Conservation (phyloP, 164 flowering plant genomes). For the Magnolia officinalis region DNA sequence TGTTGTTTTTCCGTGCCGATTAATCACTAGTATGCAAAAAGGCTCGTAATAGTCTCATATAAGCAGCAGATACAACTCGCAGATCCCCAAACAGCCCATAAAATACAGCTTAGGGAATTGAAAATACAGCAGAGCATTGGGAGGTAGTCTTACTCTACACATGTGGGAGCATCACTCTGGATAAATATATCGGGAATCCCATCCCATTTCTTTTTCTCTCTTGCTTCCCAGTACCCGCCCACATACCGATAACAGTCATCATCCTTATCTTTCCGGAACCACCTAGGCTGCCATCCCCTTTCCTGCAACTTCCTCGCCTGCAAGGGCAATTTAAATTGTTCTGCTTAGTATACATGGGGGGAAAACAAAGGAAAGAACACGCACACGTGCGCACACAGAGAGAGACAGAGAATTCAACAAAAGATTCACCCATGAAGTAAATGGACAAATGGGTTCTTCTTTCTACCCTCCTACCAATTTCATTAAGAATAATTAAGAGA, state of each 20-base stretch:
- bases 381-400: too few species aligned
- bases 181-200: conserved; percentile 77
- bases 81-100: background rate
- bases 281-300: conserved; percentile 95
- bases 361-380: background rate
- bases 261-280: conserved; percentile 79
- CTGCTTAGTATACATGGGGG: background rate
- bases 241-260: conserved; percentile 77
- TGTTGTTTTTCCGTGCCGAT: background rate
- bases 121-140: conserved; percentile 1
- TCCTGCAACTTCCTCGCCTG: conserved; percentile 97
- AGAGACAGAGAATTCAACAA: too few species aligned
- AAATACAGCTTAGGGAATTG: conserved; percentile 5
- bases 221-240: conserved; percentile 97
- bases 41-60: background rate
- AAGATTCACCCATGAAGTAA: too few species aligned
- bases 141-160: conserved; percentile 28
- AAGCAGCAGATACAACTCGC: background rate
- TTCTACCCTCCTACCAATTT: too few species aligned
- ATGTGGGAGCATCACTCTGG: conserved; percentile 33
- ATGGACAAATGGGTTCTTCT: too few species aligned
- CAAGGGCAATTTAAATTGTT: background rate
- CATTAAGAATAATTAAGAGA: too few species aligned
- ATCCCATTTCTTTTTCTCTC: conserved; percentile 67
- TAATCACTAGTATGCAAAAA: background rate